These are phyloP conservation scores for Vinca minor DNA, from an alignment of 257 asterid genomes.

Conservation along the genomic window DNA sequence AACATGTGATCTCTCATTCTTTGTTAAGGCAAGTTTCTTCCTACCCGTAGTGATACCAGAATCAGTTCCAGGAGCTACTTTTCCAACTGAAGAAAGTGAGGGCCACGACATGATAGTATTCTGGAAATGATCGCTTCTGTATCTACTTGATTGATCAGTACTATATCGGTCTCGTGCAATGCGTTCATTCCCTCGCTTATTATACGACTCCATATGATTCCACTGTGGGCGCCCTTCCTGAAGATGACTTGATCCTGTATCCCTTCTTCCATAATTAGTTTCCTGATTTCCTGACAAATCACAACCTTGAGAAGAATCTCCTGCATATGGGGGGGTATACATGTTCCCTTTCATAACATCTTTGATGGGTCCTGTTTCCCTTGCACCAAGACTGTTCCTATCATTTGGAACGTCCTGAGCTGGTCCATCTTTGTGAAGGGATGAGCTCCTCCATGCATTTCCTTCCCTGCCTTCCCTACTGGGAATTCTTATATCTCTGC, in stretches of 20 bases:
- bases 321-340: conserved; percentile 34
- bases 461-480: conserved; percentile 56
- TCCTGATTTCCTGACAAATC: conserved; percentile 35
- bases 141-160: conserved; percentile 45
- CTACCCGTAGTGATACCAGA: conserved; percentile 38
- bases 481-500: conserved; percentile 40
- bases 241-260: conserved; percentile 29
- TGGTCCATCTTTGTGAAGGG: conserved; percentile 34
- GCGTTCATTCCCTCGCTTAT: conserved; percentile 42
- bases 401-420: conserved; percentile 30
- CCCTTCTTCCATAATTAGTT: conserved; percentile 47
- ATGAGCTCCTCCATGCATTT: conserved; percentile 49
- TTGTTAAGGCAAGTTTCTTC: conserved; percentile 40
- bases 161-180: conserved; percentile 39
- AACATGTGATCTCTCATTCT: conserved; percentile 39
- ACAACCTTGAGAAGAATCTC: conserved; percentile 36
- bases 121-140: conserved; percentile 43
- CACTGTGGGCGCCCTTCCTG: conserved; percentile 35
- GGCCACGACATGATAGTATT: conserved; percentile 31
- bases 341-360: conserved; percentile 41
- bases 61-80: conserved; percentile 35
- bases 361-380: conserved; percentile 31
- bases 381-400: conserved; percentile 32
- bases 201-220: conserved; percentile 40
- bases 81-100: conserved; percentile 44